A percentile compares a stretch with the other conserved stretches of the same genome.
Evolutionary conservation across 2,329 filamentous ascomycete species (phyloP).

Genomic region (Paracorniculantispora psalliotae): DNA sequence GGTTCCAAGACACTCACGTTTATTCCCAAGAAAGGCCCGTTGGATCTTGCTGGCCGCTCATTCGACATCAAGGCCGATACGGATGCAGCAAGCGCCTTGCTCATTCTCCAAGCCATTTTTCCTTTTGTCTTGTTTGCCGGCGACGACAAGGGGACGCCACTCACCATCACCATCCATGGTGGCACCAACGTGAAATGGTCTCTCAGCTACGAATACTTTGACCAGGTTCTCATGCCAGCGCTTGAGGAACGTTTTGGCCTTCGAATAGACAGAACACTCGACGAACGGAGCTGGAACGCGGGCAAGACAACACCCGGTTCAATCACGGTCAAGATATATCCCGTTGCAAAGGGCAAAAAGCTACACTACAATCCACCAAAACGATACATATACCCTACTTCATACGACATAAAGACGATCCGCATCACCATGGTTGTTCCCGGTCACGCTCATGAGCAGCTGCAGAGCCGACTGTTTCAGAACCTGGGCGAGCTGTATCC

Average conservation of each 20-base stretch:
- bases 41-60: constrained; percentile 35
- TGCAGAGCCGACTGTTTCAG: constrained; percentile 36
- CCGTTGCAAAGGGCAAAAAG: constrained; percentile 28
- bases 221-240: constrained; percentile 54
- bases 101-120: constrained; percentile 57
- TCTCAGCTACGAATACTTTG: constrained; percentile 56
- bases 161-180: constrained; percentile 49
- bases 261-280: constrained; percentile 39
- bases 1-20: constrained; percentile 49
- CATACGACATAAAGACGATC: constrained; percentile 38
- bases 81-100: constrained; percentile 47
- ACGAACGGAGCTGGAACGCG: constrained; percentile 46
- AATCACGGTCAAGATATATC: constrained; percentile 38
- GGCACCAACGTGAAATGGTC: constrained; percentile 57
- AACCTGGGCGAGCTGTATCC: constrained; percentile 40
- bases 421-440: constrained; percentile 50
- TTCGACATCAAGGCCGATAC: constrained; percentile 47
- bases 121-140: constrained; percentile 54
- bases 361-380: constrained; percentile 31
- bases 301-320: constrained; percentile 38
- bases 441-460: constrained; percentile 32
- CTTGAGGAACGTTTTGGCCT: constrained; percentile 48
- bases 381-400: constrained; percentile 20
- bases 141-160: constrained; percentile 36
- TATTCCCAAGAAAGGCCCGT: constrained; percentile 34